Evolutionary conservation across 2,329 filamentous ascomycete species (phyloP).

Genomic region (Allantophomopsis cytisporea): DNA sequence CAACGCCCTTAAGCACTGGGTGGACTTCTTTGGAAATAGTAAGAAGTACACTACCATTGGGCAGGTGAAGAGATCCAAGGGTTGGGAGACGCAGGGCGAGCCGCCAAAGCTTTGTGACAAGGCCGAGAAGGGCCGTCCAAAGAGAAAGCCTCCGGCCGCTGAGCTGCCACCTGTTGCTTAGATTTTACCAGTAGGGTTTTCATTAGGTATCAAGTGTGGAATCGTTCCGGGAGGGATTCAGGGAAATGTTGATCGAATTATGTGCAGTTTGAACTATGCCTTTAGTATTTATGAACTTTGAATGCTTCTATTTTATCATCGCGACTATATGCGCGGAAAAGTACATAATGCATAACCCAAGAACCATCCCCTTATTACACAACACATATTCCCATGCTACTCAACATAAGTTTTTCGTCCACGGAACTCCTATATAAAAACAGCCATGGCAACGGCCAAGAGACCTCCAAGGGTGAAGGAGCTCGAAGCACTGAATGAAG

Average conservation of each 20-base stretch:
- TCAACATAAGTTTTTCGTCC: no score
- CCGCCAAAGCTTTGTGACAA: slow-evolving; percentile 44
- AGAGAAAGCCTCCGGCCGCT: slow-evolving; percentile 43
- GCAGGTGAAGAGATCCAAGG: slow-evolving; percentile 47
- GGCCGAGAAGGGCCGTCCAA: slow-evolving; percentile 45
- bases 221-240: no score
- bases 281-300: no score
- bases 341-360: no score
- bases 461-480: slow-evolving; percentile 4
- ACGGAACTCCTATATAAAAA: slow-evolving; percentile 5
- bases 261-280: no score
- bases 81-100: slow-evolving; percentile 45
- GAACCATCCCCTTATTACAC: no score
- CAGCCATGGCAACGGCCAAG: slow-evolving; percentile 6
- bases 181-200: background rate
- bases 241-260: no score
- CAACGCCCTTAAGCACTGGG: slow-evolving; percentile 66
- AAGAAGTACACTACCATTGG: slow-evolving; percentile 76
- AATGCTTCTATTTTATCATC: no score
- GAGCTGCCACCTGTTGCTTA: background rate
- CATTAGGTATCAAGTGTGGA: no score
- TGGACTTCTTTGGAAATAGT: slow-evolving; percentile 65
- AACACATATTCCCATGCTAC: no score
- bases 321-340: no score
- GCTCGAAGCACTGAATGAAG: background rate